Evolutionary conservation across 257 asterid genomes (phyloP).

Genomic region (Cynanchum wilfordii): DNA sequence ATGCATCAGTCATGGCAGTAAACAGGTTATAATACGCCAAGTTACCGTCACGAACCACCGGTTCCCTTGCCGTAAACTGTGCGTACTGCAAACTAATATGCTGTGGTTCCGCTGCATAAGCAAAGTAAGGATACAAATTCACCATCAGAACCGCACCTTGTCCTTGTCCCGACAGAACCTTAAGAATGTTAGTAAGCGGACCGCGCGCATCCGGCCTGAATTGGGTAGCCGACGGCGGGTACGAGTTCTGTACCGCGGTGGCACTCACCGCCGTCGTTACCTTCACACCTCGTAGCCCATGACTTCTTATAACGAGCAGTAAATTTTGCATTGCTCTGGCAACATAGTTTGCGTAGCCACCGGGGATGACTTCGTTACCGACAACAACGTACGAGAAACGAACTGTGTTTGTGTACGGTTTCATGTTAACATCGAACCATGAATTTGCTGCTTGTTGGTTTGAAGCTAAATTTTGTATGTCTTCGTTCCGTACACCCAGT

Average conservation of each 20-base stretch:
- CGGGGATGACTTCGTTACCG: slow-evolving; percentile 34
- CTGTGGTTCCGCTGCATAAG: background rate
- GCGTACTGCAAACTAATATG: slow-evolving; percentile 26
- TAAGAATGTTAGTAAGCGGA: background rate
- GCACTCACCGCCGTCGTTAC: background rate
- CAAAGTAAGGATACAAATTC: slow-evolving; percentile 45
- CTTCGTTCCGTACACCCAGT: slow-evolving; percentile 27
- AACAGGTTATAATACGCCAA: slow-evolving; percentile 29
- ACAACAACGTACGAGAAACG: slow-evolving; percentile 27
- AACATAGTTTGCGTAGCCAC: background rate
- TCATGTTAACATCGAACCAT: slow-evolving; percentile 30
- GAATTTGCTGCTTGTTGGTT: slow-evolving; percentile 16
- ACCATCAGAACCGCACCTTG: slow-evolving; percentile 25
- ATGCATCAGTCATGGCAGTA: slow-evolving; percentile 37
- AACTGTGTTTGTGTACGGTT: slow-evolving; percentile 7
- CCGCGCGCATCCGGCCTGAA: background rate
- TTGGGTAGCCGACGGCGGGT: slow-evolving; percentile 6
- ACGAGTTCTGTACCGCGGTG: background rate
- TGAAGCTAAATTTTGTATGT: slow-evolving; percentile 22
- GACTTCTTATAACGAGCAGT: background rate
- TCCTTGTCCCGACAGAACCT: background rate
- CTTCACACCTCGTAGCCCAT: background rate
- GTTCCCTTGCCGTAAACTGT: slow-evolving; percentile 8
- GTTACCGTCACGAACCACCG: background rate
- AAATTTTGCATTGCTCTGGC: slow-evolving; percentile 8